Base-by-base conservation (phyloP, 2,329 filamentous ascomycete genomes). In the Pseudocercospora fijiensis region DNA sequence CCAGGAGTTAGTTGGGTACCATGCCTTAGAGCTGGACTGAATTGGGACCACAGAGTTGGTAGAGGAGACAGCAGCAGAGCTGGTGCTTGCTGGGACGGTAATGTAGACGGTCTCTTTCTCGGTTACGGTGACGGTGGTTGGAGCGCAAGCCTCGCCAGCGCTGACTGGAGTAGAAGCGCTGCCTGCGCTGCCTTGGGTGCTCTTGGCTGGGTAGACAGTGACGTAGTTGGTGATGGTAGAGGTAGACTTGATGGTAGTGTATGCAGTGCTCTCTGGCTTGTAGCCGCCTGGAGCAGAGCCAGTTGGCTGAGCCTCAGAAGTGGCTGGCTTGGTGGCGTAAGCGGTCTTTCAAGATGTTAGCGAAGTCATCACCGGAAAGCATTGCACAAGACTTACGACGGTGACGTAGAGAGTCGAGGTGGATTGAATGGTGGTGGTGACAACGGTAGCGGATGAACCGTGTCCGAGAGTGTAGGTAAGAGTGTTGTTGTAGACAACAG, bases 381-480 rank as follows among this genome's bases (percentile, higher is more conserved):
- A 24, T 41, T 41, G 67, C 64, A 22, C 20, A 22, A 20, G 11
- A 58, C 41, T 58, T 49, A 58, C 57, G 1, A 49, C 56, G 56
- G 73, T 74, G 28, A 73, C 52, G 65, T 74, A 74, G 49, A 64
- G 24, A 47, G 75, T 77, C 16, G 71, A 73, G 63, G 76, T 77
- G 33, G 68, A 70, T 62, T 75, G 67, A 57, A 76, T 51, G 20
- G 75, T 76, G 61, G 74, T 76, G 57, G 75, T 76, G 56, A 74
- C 66, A 51, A 74, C 70, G 41, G 69, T 74, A 61, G 70, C 69
- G 43, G 74, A 74, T n/a, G 73, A 67, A 55, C 74, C 75, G 58
- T 67, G 58, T 61, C 73, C 74, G 22, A 72, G 70, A 67, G 74
- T 76, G 72, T 76, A 76, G 65, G 74, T 75, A 52, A 75, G 60